A percentile compares a stretch with the other conserved stretches of the same genome.
Conservation (phyloP, 257 asterid genomes). For the Nemophila menziesii region DNA sequence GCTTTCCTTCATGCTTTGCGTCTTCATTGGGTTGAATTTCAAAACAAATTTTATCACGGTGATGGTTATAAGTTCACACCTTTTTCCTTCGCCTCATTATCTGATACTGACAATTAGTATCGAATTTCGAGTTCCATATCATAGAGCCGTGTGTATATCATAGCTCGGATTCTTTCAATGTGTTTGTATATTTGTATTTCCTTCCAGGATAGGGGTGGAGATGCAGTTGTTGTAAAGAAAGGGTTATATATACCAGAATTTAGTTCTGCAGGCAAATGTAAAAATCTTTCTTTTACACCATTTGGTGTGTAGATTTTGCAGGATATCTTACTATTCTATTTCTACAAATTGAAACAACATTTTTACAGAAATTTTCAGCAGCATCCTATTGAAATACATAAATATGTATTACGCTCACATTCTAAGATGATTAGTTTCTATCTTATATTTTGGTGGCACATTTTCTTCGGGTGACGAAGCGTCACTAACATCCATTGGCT, state of each 20-base stretch:
- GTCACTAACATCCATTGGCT: too few relatives aligned
- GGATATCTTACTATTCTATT: slow-evolving; percentile 1
- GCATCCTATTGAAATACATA: too few relatives aligned
- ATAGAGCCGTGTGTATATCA: slow-evolving; percentile 17
- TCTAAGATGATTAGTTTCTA: too few relatives aligned
- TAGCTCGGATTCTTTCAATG: slow-evolving; percentile 19
- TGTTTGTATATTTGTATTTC: slow-evolving; percentile 8
- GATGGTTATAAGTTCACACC: slow-evolving; percentile 88
- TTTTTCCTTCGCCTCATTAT: slow-evolving; percentile 56
- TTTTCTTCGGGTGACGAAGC: too few relatives aligned
- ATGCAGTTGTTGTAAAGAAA: slow-evolving; percentile 22
- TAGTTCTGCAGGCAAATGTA: slow-evolving; percentile 16
- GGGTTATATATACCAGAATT: slow-evolving; percentile 15
- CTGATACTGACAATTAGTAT: slow-evolving; percentile 42
- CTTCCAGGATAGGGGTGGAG: slow-evolving; percentile 10
- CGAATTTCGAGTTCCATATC: slow-evolving; percentile 18
- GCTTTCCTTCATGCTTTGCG: slow-evolving; percentile 93
- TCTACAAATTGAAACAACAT: too few relatives aligned
- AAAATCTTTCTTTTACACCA: slow-evolving; percentile 1
- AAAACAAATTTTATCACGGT: slow-evolving; percentile 71
- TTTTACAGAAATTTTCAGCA: too few relatives aligned
- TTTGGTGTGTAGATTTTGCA: slow-evolving; percentile 7
- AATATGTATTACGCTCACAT: too few relatives aligned
- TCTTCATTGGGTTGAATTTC: slow-evolving; percentile 96
- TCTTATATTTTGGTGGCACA: too few relatives aligned